Evolutionary conservation across 495 filamentous ascomycete genomes (phyloP).

Genomic region (Aspergillus cavernicola): DNA sequence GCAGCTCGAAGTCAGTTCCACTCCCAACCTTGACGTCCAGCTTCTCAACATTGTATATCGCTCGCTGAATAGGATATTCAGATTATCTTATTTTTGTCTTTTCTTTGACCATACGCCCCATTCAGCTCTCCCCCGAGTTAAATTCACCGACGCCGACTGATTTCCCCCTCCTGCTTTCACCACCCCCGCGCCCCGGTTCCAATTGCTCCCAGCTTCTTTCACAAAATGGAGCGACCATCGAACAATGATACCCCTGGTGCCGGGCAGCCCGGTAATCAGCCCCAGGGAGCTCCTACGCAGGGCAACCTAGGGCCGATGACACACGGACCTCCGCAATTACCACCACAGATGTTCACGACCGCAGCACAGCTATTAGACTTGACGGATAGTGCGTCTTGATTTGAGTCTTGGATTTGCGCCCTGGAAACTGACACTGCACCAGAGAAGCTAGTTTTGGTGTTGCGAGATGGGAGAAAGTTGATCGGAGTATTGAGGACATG

Average conservation of each 20-base stretch:
- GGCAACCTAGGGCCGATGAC: conserved; percentile 22
- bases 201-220: not conserved
- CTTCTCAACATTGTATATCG: not conserved
- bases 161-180: not conserved
- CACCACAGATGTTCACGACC: conserved; percentile 93
- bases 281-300: conserved; percentile 26
- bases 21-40: not conserved
- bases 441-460: conserved; percentile 90
- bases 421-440: conserved; percentile 1
- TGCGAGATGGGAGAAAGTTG: conserved; percentile 90
- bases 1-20: not conserved
- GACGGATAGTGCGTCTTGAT: conserved; percentile 73
- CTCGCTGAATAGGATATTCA: not conserved
- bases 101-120: too few species aligned
- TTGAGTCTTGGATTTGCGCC: not conserved
- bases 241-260: conserved; percentile 35
- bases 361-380: conserved; percentile 91
- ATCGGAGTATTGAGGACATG: conserved; percentile 91
- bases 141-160: not conserved
- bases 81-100: not conserved
- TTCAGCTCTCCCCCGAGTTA: too few species aligned
- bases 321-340: conserved; percentile 48
- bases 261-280: conserved; percentile 29
- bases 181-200: conserved; percentile 4
- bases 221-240: conserved; percentile 39